A percentile compares a stretch with the other conserved stretches of the same genome.
Conservation (phyloP, 768 basidiomycete genomes). For the Coprinopsis strossmayeri region DNA sequence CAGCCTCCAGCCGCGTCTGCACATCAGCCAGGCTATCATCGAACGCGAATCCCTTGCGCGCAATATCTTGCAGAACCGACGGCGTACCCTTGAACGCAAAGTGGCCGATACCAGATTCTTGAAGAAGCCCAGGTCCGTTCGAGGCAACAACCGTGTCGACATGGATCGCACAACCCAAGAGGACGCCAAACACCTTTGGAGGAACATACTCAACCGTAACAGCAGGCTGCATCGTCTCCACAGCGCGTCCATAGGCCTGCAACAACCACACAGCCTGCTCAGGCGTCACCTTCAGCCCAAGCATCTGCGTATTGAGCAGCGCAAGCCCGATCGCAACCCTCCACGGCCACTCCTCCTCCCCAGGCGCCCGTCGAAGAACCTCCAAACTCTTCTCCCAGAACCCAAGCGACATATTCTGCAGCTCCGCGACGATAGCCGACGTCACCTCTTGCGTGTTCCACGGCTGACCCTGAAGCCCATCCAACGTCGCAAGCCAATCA, state of each 20-base stretch:
- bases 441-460: neutral
- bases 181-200: constrained; percentile 36
- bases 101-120: neutral
- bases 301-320: constrained; percentile 21
- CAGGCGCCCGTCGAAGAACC: neutral
- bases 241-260: constrained; percentile 36
- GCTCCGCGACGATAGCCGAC: neutral
- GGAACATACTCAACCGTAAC: constrained; percentile 18
- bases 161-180: constrained; percentile 36
- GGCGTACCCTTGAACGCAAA: neutral
- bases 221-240: too few species aligned
- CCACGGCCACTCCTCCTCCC: neutral
- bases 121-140: neutral
- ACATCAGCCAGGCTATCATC: constrained; percentile 19
- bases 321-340: constrained; percentile 25
- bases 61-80: constrained; percentile 1
- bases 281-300: constrained; percentile 26
- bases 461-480: neutral
- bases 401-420: neutral
- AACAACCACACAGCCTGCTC: constrained; percentile 34
- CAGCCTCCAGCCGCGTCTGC: constrained; percentile 16
- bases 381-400: neutral
- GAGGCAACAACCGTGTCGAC: constrained; percentile 23
- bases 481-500: constrained; percentile 7
- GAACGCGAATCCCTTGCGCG: constrained; percentile 36